Conservation (phyloP, 495 filamentous ascomycete genomes). For the Lindgomyces ingoldianus region DNA sequence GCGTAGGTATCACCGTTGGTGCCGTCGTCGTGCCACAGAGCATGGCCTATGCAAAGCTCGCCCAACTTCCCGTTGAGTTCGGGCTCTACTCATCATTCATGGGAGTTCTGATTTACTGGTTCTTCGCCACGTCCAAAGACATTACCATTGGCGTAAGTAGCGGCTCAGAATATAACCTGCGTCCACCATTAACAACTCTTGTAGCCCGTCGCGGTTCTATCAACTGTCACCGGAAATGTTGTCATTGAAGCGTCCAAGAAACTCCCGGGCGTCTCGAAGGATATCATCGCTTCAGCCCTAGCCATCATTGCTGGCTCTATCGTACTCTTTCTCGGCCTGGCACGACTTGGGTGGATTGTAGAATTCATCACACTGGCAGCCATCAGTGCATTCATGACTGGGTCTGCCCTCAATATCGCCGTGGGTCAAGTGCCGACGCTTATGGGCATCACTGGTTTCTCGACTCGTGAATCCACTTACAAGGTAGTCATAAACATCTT, state of each 20-base stretch:
- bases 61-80: constrained; percentile 73
- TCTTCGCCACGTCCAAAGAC: constrained; percentile 98
- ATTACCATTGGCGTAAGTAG: constrained; percentile 95
- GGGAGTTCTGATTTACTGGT: constrained; percentile 96
- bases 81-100: constrained; percentile 98
- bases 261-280: constrained; percentile 58
- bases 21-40: constrained; percentile 94
- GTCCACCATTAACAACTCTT: constrained; percentile 16
- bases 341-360: constrained; percentile 86
- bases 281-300: constrained; percentile 75
- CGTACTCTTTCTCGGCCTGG: constrained; percentile 75
- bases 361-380: constrained; percentile 92
- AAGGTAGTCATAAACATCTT: constrained; percentile 83
- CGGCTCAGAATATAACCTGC: neutral
- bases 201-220: constrained; percentile 94
- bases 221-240: constrained; percentile 81
- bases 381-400: constrained; percentile 97
- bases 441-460: constrained; percentile 80
- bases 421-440: constrained; percentile 82
- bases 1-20: constrained; percentile 83
- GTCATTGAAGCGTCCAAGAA: constrained; percentile 59
- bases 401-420: constrained; percentile 88
- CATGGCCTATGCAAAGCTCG: constrained; percentile 94
- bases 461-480: constrained; percentile 78
- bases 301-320: constrained; percentile 81